Conservation (phyloP, 1,284 basidiomycete species). For the Mycosarcoma maydis region DNA sequence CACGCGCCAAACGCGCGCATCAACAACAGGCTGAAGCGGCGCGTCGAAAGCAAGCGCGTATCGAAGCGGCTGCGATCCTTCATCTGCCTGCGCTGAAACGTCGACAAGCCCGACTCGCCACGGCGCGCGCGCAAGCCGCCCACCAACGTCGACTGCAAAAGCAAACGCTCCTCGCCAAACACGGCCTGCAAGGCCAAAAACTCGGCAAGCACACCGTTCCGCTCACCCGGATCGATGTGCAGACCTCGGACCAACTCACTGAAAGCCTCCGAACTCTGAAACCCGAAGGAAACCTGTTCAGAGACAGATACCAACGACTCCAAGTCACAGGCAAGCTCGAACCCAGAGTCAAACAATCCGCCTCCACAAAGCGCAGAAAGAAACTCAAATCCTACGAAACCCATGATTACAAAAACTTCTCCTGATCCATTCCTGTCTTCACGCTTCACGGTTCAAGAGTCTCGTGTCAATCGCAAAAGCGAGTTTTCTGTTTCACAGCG, state of each 20-base stretch:
- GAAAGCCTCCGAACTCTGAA: slow-evolving; percentile 86
- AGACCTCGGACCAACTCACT: slow-evolving; percentile 88
- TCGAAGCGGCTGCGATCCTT: slow-evolving; percentile 39
- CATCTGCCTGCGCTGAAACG: slow-evolving; percentile 42
- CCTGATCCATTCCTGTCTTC: background rate
- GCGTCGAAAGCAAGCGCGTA: slow-evolving; percentile 39
- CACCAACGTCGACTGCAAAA: slow-evolving; percentile 36
- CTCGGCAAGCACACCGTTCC: slow-evolving; percentile 52
- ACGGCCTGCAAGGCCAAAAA: slow-evolving; percentile 50
- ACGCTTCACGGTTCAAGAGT: too few relatives aligned
- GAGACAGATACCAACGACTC: slow-evolving; percentile 83
- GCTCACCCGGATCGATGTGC: slow-evolving; percentile 73
- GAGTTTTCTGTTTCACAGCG: too few relatives aligned
- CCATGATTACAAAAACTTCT: slow-evolving; percentile 51
- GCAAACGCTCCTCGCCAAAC: slow-evolving; percentile 16
- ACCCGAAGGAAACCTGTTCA: slow-evolving; percentile 92
- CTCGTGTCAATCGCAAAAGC: too few relatives aligned
- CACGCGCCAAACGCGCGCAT: slow-evolving; percentile 37
- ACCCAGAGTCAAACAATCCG: slow-evolving; percentile 70
- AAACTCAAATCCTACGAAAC: slow-evolving; percentile 44
- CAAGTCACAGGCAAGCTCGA: slow-evolving; percentile 82
- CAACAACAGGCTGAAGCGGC: slow-evolving; percentile 18
- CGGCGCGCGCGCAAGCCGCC: slow-evolving; percentile 30
- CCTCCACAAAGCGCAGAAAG: slow-evolving; percentile 14
- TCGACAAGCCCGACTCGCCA: slow-evolving; percentile 20